A percentile compares a stretch with the other conserved stretches of the same genome.
Conservation (phyloP, 345 rosid genomes). For the Brassica carinata region DNA sequence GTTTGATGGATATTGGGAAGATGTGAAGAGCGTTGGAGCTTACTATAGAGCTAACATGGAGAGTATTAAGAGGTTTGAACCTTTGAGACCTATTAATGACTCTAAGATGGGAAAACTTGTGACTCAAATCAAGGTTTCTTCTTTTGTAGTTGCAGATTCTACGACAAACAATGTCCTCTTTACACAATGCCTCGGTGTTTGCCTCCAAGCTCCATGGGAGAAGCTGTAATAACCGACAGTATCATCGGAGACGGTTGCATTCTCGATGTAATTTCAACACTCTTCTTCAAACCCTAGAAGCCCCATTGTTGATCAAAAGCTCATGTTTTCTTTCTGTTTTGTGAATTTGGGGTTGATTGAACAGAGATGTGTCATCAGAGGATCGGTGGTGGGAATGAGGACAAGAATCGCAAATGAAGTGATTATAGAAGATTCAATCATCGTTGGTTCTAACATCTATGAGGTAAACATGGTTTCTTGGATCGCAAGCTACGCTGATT, state of each 20-base stretch:
- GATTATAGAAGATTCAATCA: constrained; percentile 66
- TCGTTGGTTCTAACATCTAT: constrained; percentile 75
- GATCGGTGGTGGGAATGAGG: constrained; percentile 80
- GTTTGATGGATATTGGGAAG: constrained; percentile 84
- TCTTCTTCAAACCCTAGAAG: constrained; percentile 14
- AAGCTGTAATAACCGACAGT: constrained; percentile 59
- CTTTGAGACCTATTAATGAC: neutral
- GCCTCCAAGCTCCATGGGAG: constrained; percentile 65
- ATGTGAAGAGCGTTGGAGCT: constrained; percentile 64
- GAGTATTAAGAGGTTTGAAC: constrained; percentile 48
- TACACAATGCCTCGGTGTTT: constrained; percentile 70
- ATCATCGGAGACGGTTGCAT: constrained; percentile 83
- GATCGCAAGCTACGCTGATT: neutral
- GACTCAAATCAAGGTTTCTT: constrained; percentile 23
- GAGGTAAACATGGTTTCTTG: constrained; percentile 49
- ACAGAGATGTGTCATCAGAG: constrained; percentile 75
- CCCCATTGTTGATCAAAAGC: constrained; percentile 6
- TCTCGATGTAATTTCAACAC: constrained; percentile 56
- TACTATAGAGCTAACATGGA: constrained; percentile 83
- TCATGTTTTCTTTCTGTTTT: neutral
- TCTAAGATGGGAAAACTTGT: constrained; percentile 27
- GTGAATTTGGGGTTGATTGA: constrained; percentile 30
- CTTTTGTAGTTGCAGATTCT: constrained; percentile 53
- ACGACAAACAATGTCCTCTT: constrained; percentile 53
- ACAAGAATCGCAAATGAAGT: constrained; percentile 65